Base-by-base conservation (phyloP, 805 yeast species). In the Metschnikowia colocasiae region DNA sequence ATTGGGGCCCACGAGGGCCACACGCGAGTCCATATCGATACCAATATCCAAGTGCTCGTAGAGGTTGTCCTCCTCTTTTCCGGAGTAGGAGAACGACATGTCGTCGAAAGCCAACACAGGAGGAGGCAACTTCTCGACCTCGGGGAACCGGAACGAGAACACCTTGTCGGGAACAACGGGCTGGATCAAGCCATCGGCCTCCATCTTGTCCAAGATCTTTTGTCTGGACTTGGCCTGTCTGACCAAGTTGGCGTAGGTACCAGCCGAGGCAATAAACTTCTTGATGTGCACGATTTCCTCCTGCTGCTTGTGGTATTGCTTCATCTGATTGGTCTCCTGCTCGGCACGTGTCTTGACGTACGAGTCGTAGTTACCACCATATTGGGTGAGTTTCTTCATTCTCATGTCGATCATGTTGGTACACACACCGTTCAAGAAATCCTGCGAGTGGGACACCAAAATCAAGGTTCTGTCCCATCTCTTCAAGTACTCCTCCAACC, bases 131-230 rank as follows among this genome's bases (percentile, higher is more conserved):
- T 94, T 90, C 69, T 92, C 98, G 53, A 91, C 96, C 33, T 84
- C 90, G 45, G 97, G 89, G 81, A 94, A 94, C 62, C 86, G 80
- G 82, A 94, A 94, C 2, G 94, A 81, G 70, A 94, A 94, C 23
- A 91, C 96, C 74, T 82, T 89, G 71, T 94, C 99, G 44, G 87
- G 85, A 48, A 81, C 90, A 59, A 94, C 99, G 46, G 95, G 85
- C 74, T 87, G 87, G 63, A 94, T 87, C 62, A 87, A 79, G 65
- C 99, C 99, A 68, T 94, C 99, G 59, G 99, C 98, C 76, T 94
- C 99, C 99, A 94, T 94, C 85, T 94, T 94, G 75, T 94, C 99
- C 70, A 94, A 79, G 67, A 94, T 94, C 85, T 94, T 94, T 80
- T 94, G 99, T 76, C 98, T 88, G 29, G 99, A 94, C 74, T 94